Evolutionary conservation across 2,329 filamentous ascomycete species (phyloP).

Genomic region (Aspergillus nomiae): DNA sequence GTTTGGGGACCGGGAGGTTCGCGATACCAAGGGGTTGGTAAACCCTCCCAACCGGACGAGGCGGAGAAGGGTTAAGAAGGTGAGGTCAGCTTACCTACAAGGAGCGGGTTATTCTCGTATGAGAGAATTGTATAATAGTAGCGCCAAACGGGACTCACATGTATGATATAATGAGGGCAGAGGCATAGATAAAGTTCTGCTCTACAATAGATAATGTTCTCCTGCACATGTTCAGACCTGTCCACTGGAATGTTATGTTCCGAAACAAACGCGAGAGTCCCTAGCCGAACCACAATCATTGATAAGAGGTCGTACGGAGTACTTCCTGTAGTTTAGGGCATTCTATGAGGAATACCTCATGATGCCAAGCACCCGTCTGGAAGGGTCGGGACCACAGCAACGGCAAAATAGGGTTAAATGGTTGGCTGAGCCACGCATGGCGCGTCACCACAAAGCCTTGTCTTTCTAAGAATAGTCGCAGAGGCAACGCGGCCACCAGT

Average conservation of each 20-base stretch:
- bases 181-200: background rate
- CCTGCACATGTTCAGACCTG: background rate
- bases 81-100: background rate
- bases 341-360: background rate
- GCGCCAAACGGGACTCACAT: background rate
- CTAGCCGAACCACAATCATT: background rate
- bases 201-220: background rate
- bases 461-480: constrained; percentile 20
- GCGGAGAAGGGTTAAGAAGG: background rate
- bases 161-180: background rate
- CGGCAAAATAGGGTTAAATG: background rate
- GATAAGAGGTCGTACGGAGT: too few species aligned
- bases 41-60: constrained; percentile 22
- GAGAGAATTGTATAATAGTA: background rate
- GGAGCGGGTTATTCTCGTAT: background rate
- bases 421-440: constrained; percentile 6
- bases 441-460: background rate
- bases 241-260: background rate
- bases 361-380: constrained; percentile 6
- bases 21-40: constrained; percentile 23
- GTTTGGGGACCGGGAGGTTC: constrained; percentile 27
- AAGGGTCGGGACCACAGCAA: background rate
- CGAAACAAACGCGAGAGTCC: background rate
- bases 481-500: constrained; percentile 16
- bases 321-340: background rate